Conservation (phyloP, 345 rosid species). For the Acer negundo region DNA sequence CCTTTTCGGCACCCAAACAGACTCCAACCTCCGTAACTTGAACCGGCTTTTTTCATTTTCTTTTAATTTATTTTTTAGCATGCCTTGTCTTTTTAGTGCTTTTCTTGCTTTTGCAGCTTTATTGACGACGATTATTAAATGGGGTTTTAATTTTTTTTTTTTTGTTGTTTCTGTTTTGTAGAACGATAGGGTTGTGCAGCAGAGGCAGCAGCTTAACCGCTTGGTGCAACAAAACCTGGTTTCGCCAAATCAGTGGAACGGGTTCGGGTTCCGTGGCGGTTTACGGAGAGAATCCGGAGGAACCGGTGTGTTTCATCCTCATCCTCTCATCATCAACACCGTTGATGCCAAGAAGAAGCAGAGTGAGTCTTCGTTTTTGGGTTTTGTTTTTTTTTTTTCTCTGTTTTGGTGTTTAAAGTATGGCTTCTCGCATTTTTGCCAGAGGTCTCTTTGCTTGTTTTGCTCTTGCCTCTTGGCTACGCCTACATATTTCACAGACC, state of each 20-base stretch:
- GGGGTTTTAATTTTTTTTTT: neutral
- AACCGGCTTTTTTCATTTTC: neutral
- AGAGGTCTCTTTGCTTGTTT: neutral
- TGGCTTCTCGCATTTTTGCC: slow-evolving; percentile 9
- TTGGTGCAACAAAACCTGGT: slow-evolving; percentile 26
- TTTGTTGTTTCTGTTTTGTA: neutral
- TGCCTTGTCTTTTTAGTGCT: slow-evolving; percentile 22
- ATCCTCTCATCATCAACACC: slow-evolving; percentile 38
- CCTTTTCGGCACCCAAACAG: slow-evolving; percentile 18
- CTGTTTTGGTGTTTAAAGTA: slow-evolving; percentile 4
- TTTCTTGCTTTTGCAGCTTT: slow-evolving; percentile 27
- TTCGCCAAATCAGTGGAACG: slow-evolving; percentile 19
- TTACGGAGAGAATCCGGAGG: slow-evolving; percentile 44
- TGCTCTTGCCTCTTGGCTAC: too few species aligned
- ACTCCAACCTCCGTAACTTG: slow-evolving; percentile 12
- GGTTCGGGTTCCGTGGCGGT: slow-evolving; percentile 21
- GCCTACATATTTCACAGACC: neutral
- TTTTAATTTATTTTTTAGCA: neutral
- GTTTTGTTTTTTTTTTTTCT: neutral
- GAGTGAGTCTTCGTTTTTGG: slow-evolving; percentile 21
- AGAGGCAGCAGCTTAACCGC: slow-evolving; percentile 24
- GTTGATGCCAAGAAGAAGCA: slow-evolving; percentile 27
- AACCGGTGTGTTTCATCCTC: slow-evolving; percentile 63
- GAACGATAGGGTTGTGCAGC: slow-evolving; percentile 28
- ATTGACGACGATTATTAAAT: slow-evolving; percentile 3